Conservation (phyloP, 2,329 filamentous ascomycete species). For the Alternaria incomplexa region DNA sequence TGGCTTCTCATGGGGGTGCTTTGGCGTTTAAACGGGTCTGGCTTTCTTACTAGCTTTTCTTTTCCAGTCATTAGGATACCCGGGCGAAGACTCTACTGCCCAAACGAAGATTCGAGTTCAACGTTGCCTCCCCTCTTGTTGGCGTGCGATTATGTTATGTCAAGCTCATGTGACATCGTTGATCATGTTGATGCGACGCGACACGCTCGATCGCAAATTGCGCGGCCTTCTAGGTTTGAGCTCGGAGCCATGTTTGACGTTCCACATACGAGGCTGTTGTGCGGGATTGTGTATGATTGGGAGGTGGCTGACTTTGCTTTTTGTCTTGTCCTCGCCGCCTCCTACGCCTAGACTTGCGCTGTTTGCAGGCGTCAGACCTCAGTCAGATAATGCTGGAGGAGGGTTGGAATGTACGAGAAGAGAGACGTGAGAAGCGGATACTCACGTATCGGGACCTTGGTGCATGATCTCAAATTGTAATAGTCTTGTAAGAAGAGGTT, state of each 20-base stretch:
- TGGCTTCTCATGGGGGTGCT: not conserved
- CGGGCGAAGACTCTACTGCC: not conserved
- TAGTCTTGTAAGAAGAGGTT: not conserved
- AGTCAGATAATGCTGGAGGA: not conserved
- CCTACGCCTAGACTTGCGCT: not conserved
- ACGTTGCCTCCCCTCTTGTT: no score
- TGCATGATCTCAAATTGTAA: not conserved
- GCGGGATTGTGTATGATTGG: not conserved
- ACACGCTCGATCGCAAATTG: not conserved
- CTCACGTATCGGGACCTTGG: not conserved
- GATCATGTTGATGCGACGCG: not conserved
- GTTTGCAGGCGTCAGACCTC: not conserved
- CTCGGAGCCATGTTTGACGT: not conserved
- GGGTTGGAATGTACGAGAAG: not conserved
- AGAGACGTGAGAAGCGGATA: not conserved
- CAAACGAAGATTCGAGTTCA: not conserved
- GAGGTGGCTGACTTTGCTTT: not conserved
- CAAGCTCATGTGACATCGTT: not conserved
- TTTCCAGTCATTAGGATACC: not conserved
- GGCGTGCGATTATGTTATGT: not conserved
- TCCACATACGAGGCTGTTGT: not conserved
- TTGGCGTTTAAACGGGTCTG: not conserved
- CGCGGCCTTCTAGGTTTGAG: not conserved
- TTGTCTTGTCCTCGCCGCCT: not conserved
- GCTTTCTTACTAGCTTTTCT: not conserved